Percentiles rank a stretch among this genome's conserved stretches.
These are phyloP conservation scores for Hypoxylon sp. DNA, from an alignment of 2,329 filamentous ascomycete species.

Conservation along the genomic window DNA sequence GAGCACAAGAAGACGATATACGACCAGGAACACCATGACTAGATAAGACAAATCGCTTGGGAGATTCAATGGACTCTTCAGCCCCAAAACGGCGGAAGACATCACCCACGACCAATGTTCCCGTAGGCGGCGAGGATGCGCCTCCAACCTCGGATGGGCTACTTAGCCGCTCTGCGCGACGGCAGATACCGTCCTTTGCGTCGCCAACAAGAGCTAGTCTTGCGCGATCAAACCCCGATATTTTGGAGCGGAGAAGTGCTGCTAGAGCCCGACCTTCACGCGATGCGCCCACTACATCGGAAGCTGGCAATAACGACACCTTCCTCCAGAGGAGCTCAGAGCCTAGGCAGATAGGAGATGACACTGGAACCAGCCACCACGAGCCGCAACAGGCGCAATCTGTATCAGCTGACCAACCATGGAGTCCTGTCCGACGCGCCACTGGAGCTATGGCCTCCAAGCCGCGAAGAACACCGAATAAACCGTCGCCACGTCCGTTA, in stretches of 20 bases:
- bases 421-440: conserved; percentile 46
- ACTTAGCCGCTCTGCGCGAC: conserved; percentile 48
- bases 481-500: conserved; percentile 63
- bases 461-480: conserved; percentile 60
- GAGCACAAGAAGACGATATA: conserved; percentile 20
- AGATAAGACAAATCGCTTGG: conserved; percentile 15
- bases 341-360: conserved; percentile 24
- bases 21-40: conserved; percentile 24
- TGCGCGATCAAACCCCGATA: conserved; percentile 71
- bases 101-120: conserved; percentile 66
- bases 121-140: conserved; percentile 51
- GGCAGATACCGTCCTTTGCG: conserved; percentile 70
- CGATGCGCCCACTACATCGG: conserved; percentile 45
- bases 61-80: conserved; percentile 65
- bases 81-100: conserved; percentile 76
- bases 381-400: conserved; percentile 26
- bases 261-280: conserved; percentile 45
- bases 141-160: conserved; percentile 35
- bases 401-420: conserved; percentile 22
- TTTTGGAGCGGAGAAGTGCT: conserved; percentile 64
- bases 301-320: conserved; percentile 47
- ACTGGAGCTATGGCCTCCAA: conserved; percentile 56
- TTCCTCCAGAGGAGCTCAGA: conserved; percentile 51
- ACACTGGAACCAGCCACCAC: conserved; percentile 1
- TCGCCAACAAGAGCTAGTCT: conserved; percentile 78